phyloP scores from a whole-genome alignment of 208 protist species.

The Crithidia sp. region DNA sequence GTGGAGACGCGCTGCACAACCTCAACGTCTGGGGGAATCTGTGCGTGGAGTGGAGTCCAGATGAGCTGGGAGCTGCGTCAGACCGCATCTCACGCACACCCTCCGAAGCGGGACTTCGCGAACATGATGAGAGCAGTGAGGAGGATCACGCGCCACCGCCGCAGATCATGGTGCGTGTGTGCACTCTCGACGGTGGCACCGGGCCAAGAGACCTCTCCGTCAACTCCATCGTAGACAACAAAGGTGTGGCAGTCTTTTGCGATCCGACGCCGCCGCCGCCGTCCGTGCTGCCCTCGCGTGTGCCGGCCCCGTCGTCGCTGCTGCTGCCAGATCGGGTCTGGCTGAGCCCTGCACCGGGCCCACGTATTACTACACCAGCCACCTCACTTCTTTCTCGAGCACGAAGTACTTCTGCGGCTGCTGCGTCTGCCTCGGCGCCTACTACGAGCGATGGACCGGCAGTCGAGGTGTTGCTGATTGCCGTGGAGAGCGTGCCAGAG shows the following conservation, averaged over 20 bases:
- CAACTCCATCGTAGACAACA: neutral
- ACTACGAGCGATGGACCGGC: neutral
- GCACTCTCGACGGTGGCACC: too few species aligned
- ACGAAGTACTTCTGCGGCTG: neutral
- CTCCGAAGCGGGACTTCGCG: too few species aligned
- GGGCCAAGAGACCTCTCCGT: neutral
- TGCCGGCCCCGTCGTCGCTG: conserved; percentile 5
- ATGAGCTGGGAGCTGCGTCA: neutral
- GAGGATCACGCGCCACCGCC: neutral
- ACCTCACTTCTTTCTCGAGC: neutral
- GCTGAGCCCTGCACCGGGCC: neutral
- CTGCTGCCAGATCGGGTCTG: conserved; percentile 17
- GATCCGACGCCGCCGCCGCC: neutral
- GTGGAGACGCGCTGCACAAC: neutral
- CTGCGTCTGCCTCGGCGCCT: neutral
- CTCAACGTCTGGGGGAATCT: neutral
- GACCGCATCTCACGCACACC: too few species aligned
- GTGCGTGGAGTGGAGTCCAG: neutral
- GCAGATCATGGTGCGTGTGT: conserved; percentile 3
- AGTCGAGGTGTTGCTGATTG: conserved; percentile 16
- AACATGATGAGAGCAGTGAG: too few species aligned
- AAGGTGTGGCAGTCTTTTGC: neutral
- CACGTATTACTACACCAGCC: neutral
- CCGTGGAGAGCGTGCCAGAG: conserved; percentile 22
- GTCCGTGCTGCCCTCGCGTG: conserved; percentile 4